phyloP scores from a whole-genome alignment of 768 basidiomycete genomes.

The Russula emetica region DNA sequence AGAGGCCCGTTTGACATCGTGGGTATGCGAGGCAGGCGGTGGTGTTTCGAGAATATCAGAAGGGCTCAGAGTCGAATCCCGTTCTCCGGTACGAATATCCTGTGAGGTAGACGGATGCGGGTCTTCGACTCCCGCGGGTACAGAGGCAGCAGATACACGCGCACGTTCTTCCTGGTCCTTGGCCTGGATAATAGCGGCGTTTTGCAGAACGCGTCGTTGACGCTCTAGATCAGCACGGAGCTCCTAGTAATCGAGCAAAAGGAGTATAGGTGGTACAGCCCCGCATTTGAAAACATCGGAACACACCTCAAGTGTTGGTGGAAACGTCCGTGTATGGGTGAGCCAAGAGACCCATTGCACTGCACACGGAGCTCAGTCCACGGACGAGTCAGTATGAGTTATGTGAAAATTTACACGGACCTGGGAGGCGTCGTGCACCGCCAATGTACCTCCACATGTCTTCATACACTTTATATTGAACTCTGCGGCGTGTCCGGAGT shows the following conservation, averaged over 20 bases:
- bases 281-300: not conserved
- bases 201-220: slow-evolving; percentile 22
- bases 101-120: not conserved
- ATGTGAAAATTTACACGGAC: slow-evolving; percentile 9
- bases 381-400: slow-evolving; percentile 3
- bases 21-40: not conserved
- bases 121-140: not conserved
- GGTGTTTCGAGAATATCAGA: not conserved
- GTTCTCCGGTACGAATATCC: not conserved
- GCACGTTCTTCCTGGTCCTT: slow-evolving; percentile 25
- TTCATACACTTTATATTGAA: slow-evolving; percentile 22
- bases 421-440: slow-evolving; percentile 25
- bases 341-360: slow-evolving; percentile 29
- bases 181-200: slow-evolving; percentile 23
- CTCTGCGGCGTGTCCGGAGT: slow-evolving; percentile 18
- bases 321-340: slow-evolving; percentile 19
- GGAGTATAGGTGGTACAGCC: slow-evolving; percentile 12
- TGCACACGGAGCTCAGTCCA: slow-evolving; percentile 9
- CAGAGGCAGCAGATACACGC: not conserved
- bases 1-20: not conserved
- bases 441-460: slow-evolving; percentile 26
- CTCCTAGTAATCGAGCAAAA: slow-evolving; percentile 15
- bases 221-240: slow-evolving; percentile 24
- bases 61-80: not conserved
- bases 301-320: slow-evolving; percentile 24